Evolutionary conservation across 139 green algal species (phyloP).

Genomic region (Chlamydomonas applanata): DNA sequence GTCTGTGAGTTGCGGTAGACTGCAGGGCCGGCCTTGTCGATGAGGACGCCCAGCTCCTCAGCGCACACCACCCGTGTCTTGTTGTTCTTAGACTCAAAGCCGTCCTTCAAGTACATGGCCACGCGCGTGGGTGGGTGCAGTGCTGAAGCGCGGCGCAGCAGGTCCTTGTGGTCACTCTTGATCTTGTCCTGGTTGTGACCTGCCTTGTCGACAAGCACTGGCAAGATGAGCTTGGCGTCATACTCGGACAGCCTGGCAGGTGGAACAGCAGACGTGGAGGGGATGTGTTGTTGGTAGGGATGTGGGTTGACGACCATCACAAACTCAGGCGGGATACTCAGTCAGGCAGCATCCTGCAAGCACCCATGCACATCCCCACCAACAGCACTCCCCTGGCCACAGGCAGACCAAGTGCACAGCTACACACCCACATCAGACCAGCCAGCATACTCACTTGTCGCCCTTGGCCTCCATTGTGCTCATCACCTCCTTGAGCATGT

Average conservation of each 20-base stretch:
- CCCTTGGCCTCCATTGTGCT: slow-evolving; percentile 35
- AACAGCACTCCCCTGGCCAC: too few relatives aligned
- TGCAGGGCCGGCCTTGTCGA: slow-evolving; percentile 60
- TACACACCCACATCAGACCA: too few relatives aligned
- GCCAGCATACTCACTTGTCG: slow-evolving; percentile 20
- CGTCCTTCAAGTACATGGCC: slow-evolving; percentile 51
- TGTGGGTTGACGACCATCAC: too few relatives aligned
- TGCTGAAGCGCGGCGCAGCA: slow-evolving; percentile 60
- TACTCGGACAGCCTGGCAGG: slow-evolving; percentile 77
- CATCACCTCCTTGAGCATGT: slow-evolving; percentile 66
- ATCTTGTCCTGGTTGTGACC: slow-evolving; percentile 82
- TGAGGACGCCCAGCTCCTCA: slow-evolving; percentile 74
- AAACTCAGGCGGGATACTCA: too few relatives aligned
- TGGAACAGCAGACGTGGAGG: too few relatives aligned
- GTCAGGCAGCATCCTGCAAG: too few relatives aligned
- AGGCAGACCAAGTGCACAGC: too few relatives aligned
- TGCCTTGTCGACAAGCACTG: slow-evolving; percentile 89
- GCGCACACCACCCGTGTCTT: slow-evolving; percentile 83
- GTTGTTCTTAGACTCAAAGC: slow-evolving; percentile 87
- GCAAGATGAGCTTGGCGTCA: slow-evolving; percentile 85
- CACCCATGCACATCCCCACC: too few relatives aligned
- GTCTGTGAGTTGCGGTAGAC: slow-evolving; percentile 26
- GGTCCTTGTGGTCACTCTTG: slow-evolving; percentile 64
- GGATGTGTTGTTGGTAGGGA: too few relatives aligned
- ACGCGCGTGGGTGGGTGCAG: slow-evolving; percentile 56